Evolutionary conservation across 148 eudicot genomes (phyloP).

Genomic region (Cornus controversa): DNA sequence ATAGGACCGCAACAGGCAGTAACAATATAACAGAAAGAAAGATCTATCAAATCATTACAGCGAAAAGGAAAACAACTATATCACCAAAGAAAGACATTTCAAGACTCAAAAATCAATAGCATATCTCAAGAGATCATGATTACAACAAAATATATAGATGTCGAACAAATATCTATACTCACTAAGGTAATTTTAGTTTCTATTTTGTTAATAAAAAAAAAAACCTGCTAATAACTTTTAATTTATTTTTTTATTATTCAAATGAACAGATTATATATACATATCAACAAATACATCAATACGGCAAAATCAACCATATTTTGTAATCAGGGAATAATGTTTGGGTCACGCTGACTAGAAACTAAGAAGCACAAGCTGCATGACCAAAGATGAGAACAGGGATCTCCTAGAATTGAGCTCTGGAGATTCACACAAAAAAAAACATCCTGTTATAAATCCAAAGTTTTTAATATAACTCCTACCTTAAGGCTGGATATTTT

Average conservation of each 20-base stretch:
- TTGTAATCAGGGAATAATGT: too few species aligned
- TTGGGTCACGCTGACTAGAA: too few species aligned
- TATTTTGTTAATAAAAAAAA: too few species aligned
- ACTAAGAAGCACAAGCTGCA: too few species aligned
- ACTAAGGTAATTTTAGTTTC: background rate
- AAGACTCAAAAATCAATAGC: background rate
- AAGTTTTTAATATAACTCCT: too few species aligned
- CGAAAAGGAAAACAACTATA: background rate
- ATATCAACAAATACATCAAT: background rate
- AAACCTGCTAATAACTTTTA: background rate
- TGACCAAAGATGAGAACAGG: too few species aligned
- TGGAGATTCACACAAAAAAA: too few species aligned
- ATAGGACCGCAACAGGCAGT: background rate
- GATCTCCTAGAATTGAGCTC: too few species aligned
- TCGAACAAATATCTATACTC: background rate
- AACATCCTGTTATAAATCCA: too few species aligned
- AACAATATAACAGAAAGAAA: background rate
- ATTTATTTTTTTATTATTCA: too few species aligned
- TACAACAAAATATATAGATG: background rate
- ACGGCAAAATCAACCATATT: too few species aligned
- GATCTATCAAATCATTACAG: background rate
- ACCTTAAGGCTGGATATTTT: too few species aligned
- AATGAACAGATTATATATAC: background rate
- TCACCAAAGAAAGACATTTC: background rate
- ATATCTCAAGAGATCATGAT: background rate